Base-by-base conservation (phyloP, 2,329 filamentous ascomycete species). In the Gaeumannomyces tritici region DNA sequence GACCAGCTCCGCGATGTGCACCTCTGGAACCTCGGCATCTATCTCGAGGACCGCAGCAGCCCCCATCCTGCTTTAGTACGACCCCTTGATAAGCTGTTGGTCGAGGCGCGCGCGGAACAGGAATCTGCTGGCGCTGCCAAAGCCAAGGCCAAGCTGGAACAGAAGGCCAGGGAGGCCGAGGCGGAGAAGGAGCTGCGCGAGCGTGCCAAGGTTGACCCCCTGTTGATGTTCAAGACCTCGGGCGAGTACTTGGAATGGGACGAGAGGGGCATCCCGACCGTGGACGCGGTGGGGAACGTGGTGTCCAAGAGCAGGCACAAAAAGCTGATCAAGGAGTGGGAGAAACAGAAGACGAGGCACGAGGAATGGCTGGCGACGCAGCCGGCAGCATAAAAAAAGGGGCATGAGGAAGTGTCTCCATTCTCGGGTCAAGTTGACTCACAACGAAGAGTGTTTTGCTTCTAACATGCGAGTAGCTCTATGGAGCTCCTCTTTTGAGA, bases 311-410 rank as follows among this genome's bases (percentile, higher is more conserved):
- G 79, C 62, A 79, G 79, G 68, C 71, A 70, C 47, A 90, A 90
- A 79, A 89, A 86, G 76, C 70, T 90, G 65, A 81, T 75, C 71
- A 90, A 90, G 76, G 84, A 87, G 64, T 90, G 86, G 87, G 85
- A 89, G 70, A 82, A 77, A 68, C 88, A 90, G 77, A 89, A 86
- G 77, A 89, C 88, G 77, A 67, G 81, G 67, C 83, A 87, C 73
- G 85, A 89, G 68, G 76, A 76, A 61, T 85, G 77, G 73, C 63
- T 70, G 61, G 66, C 65, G 6, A 68, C 47, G 57, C 57, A 65
- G 63, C 55, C 62, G 55, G 47, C 31, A 61, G 55, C 57, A 64
- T 57, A 65, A 64, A 42, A 61, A 64, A 31, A 57, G 27, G 61
- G 58, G 58, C 62, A 66, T 58, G n/a, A 63, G 51, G 51, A 18